These are phyloP conservation scores for Cyclotella sp. DNA, from an alignment of 108 stramenopile species.

Conservation along the genomic window DNA sequence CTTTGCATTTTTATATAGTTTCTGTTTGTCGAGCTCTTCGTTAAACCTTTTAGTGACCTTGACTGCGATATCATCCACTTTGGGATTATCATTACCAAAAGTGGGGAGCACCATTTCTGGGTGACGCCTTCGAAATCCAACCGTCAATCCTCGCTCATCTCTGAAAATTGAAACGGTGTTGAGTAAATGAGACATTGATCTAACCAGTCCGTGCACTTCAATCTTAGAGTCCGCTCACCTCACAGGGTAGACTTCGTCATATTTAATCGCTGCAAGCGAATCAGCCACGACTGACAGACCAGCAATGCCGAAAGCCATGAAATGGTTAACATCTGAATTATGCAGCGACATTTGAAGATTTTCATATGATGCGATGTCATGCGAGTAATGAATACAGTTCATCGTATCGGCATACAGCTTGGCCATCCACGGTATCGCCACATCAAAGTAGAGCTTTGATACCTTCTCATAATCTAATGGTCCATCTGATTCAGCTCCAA, in stretches of 20 bases:
- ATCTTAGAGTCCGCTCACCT: neutral
- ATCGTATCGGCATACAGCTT: conserved; percentile 79
- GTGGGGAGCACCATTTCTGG: conserved; percentile 57
- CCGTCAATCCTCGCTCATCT: conserved; percentile 62
- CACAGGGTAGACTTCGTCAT: conserved; percentile 65
- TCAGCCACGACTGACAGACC: conserved; percentile 70
- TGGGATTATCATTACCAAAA: conserved; percentile 68
- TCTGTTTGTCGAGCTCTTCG: conserved; percentile 64
- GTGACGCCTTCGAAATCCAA: conserved; percentile 59
- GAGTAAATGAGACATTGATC: too few species aligned
- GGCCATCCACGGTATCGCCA: conserved; percentile 78
- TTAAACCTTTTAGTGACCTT: conserved; percentile 50
- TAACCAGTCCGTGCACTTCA: too few species aligned
- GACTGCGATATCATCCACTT: conserved; percentile 61
- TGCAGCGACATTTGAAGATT: conserved; percentile 73
- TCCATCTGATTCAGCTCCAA: conserved; percentile 59
- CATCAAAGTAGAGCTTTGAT: conserved; percentile 58
- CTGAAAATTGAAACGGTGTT: conserved; percentile 4
- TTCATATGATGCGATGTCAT: conserved; percentile 66
- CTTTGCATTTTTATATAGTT: conserved; percentile 62
- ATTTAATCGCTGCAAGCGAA: conserved; percentile 68
- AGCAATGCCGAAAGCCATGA: conserved; percentile 77
- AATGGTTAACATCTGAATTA: conserved; percentile 67
- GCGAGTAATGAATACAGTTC: conserved; percentile 73
- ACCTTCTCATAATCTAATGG: conserved; percentile 63